phyloP scores from a whole-genome alignment of 352 stramenopile genomes.

The Phytopythium litorale region DNA sequence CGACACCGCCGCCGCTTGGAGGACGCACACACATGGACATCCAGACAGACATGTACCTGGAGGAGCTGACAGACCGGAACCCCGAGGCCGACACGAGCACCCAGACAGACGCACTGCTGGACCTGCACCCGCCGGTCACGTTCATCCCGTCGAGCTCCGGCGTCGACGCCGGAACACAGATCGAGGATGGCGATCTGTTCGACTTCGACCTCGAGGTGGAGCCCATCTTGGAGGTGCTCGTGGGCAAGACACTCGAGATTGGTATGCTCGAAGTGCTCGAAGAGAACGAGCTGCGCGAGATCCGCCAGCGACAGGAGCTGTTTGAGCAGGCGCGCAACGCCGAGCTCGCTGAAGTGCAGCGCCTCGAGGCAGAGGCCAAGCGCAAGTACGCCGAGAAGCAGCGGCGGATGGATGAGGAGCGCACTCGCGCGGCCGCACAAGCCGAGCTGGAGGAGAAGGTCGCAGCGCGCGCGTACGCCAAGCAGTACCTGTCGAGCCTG shows the following conservation, averaged over 20 bases:
- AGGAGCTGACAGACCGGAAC: conserved; percentile 91
- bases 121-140: conserved; percentile 75
- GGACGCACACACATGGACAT: conserved; percentile 91
- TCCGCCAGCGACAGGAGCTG: conserved; percentile 87
- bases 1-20: conserved; percentile 84
- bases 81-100: conserved; percentile 87
- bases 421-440: conserved; percentile 60
- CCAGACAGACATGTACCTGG: conserved; percentile 94
- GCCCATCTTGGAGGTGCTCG: conserved; percentile 93
- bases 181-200: conserved; percentile 92
- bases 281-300: conserved; percentile 90
- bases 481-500: conserved; percentile 85
- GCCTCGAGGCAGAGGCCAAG: conserved; percentile 91
- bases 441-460: conserved; percentile 92
- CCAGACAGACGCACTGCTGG: conserved; percentile 90
- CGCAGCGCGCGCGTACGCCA: conserved; percentile 83
- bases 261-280: conserved; percentile 93
- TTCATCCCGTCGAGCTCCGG: conserved; percentile 89
- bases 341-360: conserved; percentile 92
- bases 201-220: conserved; percentile 95
- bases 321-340: conserved; percentile 92
- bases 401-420: conserved; percentile 79
- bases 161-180: conserved; percentile 88
- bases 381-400: conserved; percentile 91
- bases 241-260: conserved; percentile 94